A percentile compares a stretch with the other conserved stretches of the same genome.
phyloP scores from a whole-genome alignment of 164 flowering plant genomes.

The Liquidambar formosana region DNA sequence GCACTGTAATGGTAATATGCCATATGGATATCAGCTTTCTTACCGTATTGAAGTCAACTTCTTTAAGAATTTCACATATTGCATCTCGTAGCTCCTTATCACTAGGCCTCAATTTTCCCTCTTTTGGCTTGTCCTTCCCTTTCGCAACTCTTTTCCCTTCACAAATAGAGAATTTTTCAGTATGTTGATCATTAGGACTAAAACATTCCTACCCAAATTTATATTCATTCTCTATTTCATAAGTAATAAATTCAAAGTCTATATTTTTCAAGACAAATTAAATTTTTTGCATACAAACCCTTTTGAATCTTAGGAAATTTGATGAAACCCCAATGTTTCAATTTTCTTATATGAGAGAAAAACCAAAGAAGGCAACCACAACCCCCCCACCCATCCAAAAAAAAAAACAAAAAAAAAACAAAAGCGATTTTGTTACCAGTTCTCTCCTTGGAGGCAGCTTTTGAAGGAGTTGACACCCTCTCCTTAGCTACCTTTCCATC shows the following conservation, averaged over 20 bases:
- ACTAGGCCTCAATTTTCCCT: constrained; percentile 49
- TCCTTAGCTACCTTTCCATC: constrained; percentile 41
- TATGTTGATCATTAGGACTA: not conserved
- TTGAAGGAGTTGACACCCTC: constrained; percentile 42
- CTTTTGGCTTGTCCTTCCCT: constrained; percentile 56
- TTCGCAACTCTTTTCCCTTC: constrained; percentile 48
- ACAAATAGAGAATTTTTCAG: constrained; percentile 9
- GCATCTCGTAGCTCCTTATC: constrained; percentile 66
- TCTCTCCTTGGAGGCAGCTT: constrained; percentile 55
- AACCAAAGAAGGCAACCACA: too few relatives aligned
- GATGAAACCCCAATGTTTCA: not conserved
- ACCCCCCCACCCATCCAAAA: too few relatives aligned
- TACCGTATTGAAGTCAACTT: constrained; percentile 87
- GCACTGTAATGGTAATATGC: too few relatives aligned
- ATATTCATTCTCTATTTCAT: not conserved
- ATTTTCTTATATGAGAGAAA: not conserved
- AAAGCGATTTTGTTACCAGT: constrained; percentile 46
- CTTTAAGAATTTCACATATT: constrained; percentile 82
- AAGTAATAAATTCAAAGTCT: too few relatives aligned
- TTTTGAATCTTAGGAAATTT: too few relatives aligned
- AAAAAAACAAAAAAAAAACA: not conserved
- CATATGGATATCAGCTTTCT: not conserved
- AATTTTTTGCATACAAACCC: too few relatives aligned
- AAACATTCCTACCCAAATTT: not conserved
- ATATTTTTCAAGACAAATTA: too few relatives aligned